These are phyloP conservation scores for Cochlearia excelsa DNA, from an alignment of 345 rosid species.

Conservation along the genomic window DNA sequence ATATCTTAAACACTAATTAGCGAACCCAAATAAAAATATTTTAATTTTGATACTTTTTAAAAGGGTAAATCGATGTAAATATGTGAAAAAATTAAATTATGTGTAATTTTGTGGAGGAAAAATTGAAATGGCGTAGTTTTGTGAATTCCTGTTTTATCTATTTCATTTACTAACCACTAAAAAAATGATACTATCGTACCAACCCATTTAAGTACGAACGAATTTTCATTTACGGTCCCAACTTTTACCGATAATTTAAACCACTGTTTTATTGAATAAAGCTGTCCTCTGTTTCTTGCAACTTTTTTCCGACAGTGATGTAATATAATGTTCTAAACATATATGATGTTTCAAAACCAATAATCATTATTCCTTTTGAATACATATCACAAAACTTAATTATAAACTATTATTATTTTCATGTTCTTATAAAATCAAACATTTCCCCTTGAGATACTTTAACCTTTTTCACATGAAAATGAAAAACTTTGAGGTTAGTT, in stretches of 20 bases:
- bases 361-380: constrained; percentile 30
- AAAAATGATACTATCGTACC: constrained; percentile 14
- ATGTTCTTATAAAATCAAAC: neutral
- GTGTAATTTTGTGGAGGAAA: too few relatives aligned
- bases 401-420: neutral
- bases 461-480: constrained; percentile 14
- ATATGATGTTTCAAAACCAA: constrained; percentile 17
- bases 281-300: constrained; percentile 22
- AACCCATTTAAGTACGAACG: constrained; percentile 28
- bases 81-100: too few relatives aligned
- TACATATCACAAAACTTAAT: constrained; percentile 21
- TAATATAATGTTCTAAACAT: constrained; percentile 29
- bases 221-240: constrained; percentile 25
- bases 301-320: constrained; percentile 27
- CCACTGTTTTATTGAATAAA: constrained; percentile 30
- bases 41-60: too few relatives aligned
- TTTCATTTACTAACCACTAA: constrained; percentile 30
- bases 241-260: constrained; percentile 13
- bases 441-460: constrained; percentile 3
- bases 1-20: too few relatives aligned
- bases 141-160: neutral
- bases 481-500: constrained; percentile 41
- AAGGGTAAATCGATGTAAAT: too few relatives aligned
- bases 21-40: too few relatives aligned
- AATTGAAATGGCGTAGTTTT: neutral